Conservation (phyloP, 768 basidiomycete species). For the Crucibulum laeve region DNA sequence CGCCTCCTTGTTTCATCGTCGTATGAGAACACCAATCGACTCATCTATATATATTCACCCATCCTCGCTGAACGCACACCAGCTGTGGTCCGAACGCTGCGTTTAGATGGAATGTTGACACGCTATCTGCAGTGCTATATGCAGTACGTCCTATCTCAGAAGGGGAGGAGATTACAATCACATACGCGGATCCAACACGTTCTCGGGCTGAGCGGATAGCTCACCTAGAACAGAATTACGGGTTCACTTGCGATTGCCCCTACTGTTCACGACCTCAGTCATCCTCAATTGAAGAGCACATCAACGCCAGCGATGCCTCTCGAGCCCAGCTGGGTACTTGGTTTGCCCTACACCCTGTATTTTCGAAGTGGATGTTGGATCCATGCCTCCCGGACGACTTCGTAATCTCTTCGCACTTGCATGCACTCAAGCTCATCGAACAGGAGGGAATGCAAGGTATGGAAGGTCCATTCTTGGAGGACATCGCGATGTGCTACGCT, state of each 20-base stretch:
- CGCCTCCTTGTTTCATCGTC: neutral
- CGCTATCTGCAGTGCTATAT: constrained; percentile 34
- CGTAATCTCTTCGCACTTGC: constrained; percentile 32
- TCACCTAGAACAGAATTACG: constrained; percentile 31
- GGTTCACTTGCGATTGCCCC: constrained; percentile 36
- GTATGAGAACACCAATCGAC: neutral
- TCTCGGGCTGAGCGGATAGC: constrained; percentile 26
- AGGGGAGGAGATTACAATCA: constrained; percentile 40
- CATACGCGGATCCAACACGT: constrained; percentile 38
- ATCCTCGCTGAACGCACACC: neutral
- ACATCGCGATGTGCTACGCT: constrained; percentile 37
- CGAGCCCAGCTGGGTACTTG: constrained; percentile 28
- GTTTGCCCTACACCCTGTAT: constrained; percentile 30
- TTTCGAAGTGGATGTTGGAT: constrained; percentile 37
- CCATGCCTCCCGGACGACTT: constrained; percentile 34
- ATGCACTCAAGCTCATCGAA: constrained; percentile 33
- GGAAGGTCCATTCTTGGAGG: constrained; percentile 34
- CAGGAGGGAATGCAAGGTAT: constrained; percentile 38
- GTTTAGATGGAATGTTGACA: constrained; percentile 34
- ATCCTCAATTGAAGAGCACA: constrained; percentile 8
- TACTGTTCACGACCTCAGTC: constrained; percentile 23
- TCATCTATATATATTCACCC: neutral
- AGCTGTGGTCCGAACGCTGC: constrained; percentile 43
- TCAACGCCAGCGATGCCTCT: constrained; percentile 23
- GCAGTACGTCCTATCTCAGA: constrained; percentile 31